Evolutionary conservation across 352 stramenopile species (phyloP), one percentile per base, ranked within the genome.

Genomic region (Globisporangium camurandrum): DNA sequence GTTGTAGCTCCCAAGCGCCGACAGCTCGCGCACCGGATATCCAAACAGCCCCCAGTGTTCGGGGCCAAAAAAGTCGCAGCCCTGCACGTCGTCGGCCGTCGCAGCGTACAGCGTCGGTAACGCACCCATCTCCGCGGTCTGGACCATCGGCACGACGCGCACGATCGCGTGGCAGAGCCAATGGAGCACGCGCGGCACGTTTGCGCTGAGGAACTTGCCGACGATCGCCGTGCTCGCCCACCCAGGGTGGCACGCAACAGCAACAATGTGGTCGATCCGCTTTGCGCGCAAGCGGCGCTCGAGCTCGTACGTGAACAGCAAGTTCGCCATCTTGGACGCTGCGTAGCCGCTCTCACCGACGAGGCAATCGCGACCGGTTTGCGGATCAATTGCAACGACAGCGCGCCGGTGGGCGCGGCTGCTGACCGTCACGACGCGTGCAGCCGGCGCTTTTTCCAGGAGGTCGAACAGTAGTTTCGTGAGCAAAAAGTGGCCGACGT

Each of bases 271-370:
- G 36, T 61, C 36, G n/a, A 41, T 41, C 6, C 36, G 36, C 36
- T 41, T 41, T 24, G 46, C 75, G 5, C 53, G 37, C 12, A 86
- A 30, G 0, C 73, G 71, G 7, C 72, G 71, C 19, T 78, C 60
- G 12, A 88, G 53, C 46, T 88, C 76, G 51, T 67, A 80, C 24
- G 67, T 84, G 50, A 88, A 88, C 10, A 88, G 52, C 48, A 86
- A 24, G 37, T 80, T 84, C 16, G 62, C 54, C 42, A 88, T 57
- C 56, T 88, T 88, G 31, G 69, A 76, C 14, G 57, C 64, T 39
- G 64, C 60, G 47, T 88, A 88, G 51, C 71, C 72, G 45, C 26
- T 49, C 19, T 36, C 26, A 30, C 23, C 38, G 59, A 48, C 27
- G 33, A 46, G 24, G 48, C 23, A 14, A 19, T 40, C 45, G 48